These are phyloP conservation scores for Paralagenidium karlingii DNA, from an alignment of 352 stramenopile species.

Conservation along the genomic window DNA sequence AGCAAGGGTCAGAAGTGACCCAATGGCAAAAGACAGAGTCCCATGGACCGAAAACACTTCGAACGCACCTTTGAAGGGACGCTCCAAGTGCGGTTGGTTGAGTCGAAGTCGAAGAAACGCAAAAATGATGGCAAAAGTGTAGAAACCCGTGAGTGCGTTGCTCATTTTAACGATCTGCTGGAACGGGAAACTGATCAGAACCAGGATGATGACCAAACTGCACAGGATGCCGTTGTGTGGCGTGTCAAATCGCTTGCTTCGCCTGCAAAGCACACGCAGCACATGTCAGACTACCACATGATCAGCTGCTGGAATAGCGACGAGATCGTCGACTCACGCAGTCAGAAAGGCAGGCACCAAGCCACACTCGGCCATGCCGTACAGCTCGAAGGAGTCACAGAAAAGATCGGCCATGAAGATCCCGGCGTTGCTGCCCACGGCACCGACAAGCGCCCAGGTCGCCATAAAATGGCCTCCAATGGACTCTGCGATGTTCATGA, in stretches of 20 bases:
- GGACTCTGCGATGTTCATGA: conserved; percentile 75
- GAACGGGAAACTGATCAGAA: conserved; percentile 49
- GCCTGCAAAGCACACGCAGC: conserved; percentile 20
- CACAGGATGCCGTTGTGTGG: conserved; percentile 28
- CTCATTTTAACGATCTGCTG: conserved; percentile 73
- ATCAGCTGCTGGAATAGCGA: conserved; percentile 11
- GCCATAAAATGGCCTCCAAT: conserved; percentile 76
- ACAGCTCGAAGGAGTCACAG: conserved; percentile 84
- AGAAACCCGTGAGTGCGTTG: conserved; percentile 87
- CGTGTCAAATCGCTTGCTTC: conserved; percentile 35
- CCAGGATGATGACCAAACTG: conserved; percentile 31
- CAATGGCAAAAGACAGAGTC: no score
- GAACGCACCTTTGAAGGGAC: no score
- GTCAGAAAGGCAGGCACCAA: conserved; percentile 75
- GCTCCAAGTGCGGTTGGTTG: no score
- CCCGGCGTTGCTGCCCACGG: conserved; percentile 81
- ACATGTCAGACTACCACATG: conserved; percentile 5
- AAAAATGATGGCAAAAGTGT: no score
- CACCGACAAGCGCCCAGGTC: conserved; percentile 80
- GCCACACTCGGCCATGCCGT: conserved; percentile 69
- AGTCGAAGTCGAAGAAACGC: no score
- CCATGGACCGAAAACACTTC: no score
- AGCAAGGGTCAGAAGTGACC: no score
- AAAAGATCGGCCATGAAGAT: conserved; percentile 90
- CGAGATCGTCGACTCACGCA: conserved; percentile 54